Percentiles rank a stretch among this genome's conserved stretches.
phyloP scores from a whole-genome alignment of 2,329 filamentous ascomycete species.

The Dendryphion nanum region DNA sequence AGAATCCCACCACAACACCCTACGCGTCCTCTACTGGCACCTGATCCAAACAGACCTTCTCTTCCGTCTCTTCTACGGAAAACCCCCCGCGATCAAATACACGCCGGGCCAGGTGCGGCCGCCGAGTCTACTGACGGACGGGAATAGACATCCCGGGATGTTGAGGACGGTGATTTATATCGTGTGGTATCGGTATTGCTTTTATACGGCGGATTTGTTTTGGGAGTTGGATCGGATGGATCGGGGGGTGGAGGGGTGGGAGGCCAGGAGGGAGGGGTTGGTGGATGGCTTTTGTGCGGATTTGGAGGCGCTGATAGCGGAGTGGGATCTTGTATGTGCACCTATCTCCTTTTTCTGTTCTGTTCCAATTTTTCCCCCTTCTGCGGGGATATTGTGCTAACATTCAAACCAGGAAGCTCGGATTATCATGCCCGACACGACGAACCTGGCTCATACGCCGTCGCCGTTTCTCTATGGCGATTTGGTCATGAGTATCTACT shows the following conservation, averaged over 20 bases:
- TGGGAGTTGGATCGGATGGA: too few species aligned
- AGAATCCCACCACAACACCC: slow-evolving; percentile 14
- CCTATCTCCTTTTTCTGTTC: background rate
- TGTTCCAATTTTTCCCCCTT: background rate
- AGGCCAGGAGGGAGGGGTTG: slow-evolving; percentile 6
- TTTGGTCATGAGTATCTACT: slow-evolving; percentile 22
- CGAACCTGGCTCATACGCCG: too few species aligned
- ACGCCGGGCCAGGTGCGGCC: slow-evolving; percentile 16
- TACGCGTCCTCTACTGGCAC: slow-evolving; percentile 24
- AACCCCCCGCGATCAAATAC: slow-evolving; percentile 21
- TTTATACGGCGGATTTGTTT: too few species aligned
- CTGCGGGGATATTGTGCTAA: too few species aligned
- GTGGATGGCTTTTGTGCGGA: slow-evolving; percentile 16
- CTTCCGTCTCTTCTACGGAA: slow-evolving; percentile 28
- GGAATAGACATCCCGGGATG: slow-evolving; percentile 18
- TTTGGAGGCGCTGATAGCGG: slow-evolving; percentile 17
- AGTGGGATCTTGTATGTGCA: slow-evolving; percentile 19
- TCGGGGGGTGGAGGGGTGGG: background rate
- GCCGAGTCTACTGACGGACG: slow-evolving; percentile 15
- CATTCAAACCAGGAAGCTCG: background rate
- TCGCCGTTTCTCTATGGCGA: slow-evolving; percentile 23
- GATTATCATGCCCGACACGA: too few species aligned
- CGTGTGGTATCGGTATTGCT: slow-evolving; percentile 21
- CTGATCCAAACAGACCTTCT: slow-evolving; percentile 21
- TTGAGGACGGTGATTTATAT: slow-evolving; percentile 13